Evolutionary conservation across 805 yeast species (phyloP), one percentile per base, ranked within the genome.

Genomic region (Wickerhamomyces tratensis): DNA sequence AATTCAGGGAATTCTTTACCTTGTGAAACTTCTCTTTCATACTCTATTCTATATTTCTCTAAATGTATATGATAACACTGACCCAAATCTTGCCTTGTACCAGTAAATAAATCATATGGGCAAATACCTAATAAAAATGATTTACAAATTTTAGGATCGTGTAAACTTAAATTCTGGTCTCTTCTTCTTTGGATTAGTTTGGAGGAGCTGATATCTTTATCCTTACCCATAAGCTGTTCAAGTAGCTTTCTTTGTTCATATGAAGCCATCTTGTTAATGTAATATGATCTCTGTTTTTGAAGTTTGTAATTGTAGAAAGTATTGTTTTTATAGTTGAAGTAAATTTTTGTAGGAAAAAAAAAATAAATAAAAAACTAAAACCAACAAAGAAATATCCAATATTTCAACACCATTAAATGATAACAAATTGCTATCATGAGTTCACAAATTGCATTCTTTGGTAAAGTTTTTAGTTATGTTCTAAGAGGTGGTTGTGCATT

Each of bases 21-120:
- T 42, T 64, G 48, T 50, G 69, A 64, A 41, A 61, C 42, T 36
- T 61, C 62, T 34, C 69, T 64, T 51, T 82, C 82, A 51, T 83
- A 88, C 48, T 84, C 78, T 13, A 85, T 59, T 57, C 78, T 82
- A 54, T 79, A 79, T 49, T 83, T 82, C 50, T 86, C 86, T 33
- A 79, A 58, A 59, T 89, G 97, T 15, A 81, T 61, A 49, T 72
- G 74, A 0, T 86, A 86, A 57, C 98, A 89, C 45, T 71, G 71
- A 2, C 96, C 96, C 48, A 85, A 62, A 55, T 83, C 86, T 54
- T 82, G 83, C 58, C 87, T 88, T 11, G 96, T 86, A 7, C 86
- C 86, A 11, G 71, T 71, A 54, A 89, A 85, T 39, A 88, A 59
- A 48, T 88, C 96, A 58, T 84, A 81, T 0, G 95, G 91, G 52